A percentile compares a stretch with the other conserved stretches of the same genome.
Evolutionary conservation across 768 basidiomycete species (phyloP).

Genomic region (Clathrus columnatus): DNA sequence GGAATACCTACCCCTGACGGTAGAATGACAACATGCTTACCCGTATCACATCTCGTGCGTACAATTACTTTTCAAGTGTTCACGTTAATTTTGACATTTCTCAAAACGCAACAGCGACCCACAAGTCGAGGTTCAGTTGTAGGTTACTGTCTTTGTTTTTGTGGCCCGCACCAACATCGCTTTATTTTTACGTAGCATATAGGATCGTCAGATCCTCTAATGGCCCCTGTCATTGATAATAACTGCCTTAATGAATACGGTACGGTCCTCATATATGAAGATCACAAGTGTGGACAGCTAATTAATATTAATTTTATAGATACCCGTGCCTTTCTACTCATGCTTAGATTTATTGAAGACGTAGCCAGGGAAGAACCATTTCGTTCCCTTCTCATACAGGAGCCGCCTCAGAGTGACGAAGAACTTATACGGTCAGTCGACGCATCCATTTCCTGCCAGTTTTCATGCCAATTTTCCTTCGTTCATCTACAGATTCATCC

Average conservation of each 20-base stretch:
- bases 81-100: background rate
- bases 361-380: background rate
- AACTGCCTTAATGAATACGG: slow-evolving; percentile 18
- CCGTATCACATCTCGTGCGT: background rate
- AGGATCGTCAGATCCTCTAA: slow-evolving; percentile 24
- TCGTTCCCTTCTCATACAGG: background rate
- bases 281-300: too few relatives aligned
- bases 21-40: background rate
- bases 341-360: background rate
- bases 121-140: background rate
- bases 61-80: background rate
- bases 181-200: slow-evolving; percentile 14
- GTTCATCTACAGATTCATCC: background rate
- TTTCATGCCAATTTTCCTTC: background rate
- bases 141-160: background rate
- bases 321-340: background rate
- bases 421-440: background rate
- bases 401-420: background rate
- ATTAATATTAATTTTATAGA: too few relatives aligned
- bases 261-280: background rate
- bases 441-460: background rate
- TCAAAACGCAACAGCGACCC: too few relatives aligned
- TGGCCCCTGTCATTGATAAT: slow-evolving; percentile 30
- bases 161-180: too few relatives aligned
- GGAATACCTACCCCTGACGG: background rate